Evolutionary conservation across 805 yeast species (phyloP).

Genomic region (Wickerhamiella sergipiensis): DNA sequence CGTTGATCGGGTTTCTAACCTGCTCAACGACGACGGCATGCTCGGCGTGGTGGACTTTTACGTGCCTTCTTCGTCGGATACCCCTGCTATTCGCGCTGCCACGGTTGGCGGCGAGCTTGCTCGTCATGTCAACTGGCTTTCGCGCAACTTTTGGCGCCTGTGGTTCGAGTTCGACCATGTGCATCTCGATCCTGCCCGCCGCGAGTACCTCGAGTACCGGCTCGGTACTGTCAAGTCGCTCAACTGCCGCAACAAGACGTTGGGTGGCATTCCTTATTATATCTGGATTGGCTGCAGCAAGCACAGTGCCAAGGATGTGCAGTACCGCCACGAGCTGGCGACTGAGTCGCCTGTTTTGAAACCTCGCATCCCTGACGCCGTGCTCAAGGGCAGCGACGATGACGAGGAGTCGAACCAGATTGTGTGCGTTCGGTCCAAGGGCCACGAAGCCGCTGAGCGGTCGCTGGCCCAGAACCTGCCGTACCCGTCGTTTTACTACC

Average conservation of each 20-base stretch:
- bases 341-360: conserved; percentile 74
- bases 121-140: conserved; percentile 64
- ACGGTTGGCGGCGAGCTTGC: conserved; percentile 62
- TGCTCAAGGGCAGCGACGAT: background rate
- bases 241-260: conserved; percentile 46
- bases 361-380: conserved; percentile 27
- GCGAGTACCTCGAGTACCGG: conserved; percentile 70
- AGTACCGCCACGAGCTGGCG: conserved; percentile 51
- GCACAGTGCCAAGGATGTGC: conserved; percentile 32
- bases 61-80: conserved; percentile 53
- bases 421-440: conserved; percentile 32
- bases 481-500: conserved; percentile 70
- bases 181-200: conserved; percentile 62
- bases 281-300: conserved; percentile 73
- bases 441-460: conserved; percentile 60
- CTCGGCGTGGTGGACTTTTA: conserved; percentile 70
- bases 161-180: conserved; percentile 84
- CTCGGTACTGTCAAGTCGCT: conserved; percentile 71
- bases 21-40: conserved; percentile 44
- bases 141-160: conserved; percentile 69
- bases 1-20: conserved; percentile 46
- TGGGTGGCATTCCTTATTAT: conserved; percentile 71
- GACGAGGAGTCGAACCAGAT: background rate
- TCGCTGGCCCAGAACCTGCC: conserved; percentile 56
- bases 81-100: conserved; percentile 43